Evolutionary conservation across 805 yeast species (phyloP), one percentile per base, ranked within the genome.

Genomic region (Jamesozyma jinghongensis): DNA sequence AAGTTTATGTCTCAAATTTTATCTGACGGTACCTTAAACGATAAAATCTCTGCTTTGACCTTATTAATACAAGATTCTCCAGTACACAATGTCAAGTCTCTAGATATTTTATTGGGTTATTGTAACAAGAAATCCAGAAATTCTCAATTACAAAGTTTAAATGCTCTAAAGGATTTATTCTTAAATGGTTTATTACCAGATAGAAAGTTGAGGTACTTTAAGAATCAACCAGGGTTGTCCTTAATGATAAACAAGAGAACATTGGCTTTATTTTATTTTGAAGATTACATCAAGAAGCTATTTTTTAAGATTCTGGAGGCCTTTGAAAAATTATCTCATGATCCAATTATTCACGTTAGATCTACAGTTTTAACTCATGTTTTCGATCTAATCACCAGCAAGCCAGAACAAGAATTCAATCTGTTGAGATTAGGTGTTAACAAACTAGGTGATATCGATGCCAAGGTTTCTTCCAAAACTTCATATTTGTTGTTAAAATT

Each of bases 361-460:
- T 72, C 81, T 69, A 84, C 77, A 47, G 77, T 82, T 22, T 74
- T 87, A 27, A 68, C 75, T 32, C 87, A 85, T 56, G 73, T 88
- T 26, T 84, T 87, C 50, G 94, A 84, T 42, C 68, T 92, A 34
- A 67, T 92, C 44, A 79, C 79, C 48, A 70, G 81, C 5, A 90
- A 88, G 61, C 97, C 98, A 3, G 98, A 92, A 66, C 98, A 92
- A 68, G 98, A 92, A 62, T 94, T 81, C 39, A 92, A 92, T 61
- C 68, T 92, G 49, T 70, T 92, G 53, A 74, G 87, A 52, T 70
- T 92, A 40, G 95, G 95, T 40, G 92, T 87, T 35, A 92, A 92
- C 62, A 92, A 92, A 60, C 70, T 92, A 29, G 98, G 98, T 65
- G 98, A 92, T 59, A 74, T 75, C 34, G 96, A 90, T 47, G 82